These are phyloP conservation scores for Ramaria sp. DNA, from an alignment of 768 basidiomycete genomes.

Conservation along the genomic window DNA sequence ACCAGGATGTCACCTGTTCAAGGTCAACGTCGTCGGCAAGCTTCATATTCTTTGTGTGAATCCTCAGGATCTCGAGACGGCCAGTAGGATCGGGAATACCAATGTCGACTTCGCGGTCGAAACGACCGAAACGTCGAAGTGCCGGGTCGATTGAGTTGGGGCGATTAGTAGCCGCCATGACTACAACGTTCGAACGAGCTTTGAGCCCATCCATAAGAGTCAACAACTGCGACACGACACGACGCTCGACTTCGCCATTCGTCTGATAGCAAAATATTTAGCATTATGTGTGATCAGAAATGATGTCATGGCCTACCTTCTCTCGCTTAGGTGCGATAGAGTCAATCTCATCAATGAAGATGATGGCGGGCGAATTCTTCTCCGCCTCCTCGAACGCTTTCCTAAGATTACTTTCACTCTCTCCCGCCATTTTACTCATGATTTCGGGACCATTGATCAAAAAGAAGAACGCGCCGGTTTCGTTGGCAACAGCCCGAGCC, in stretches of 20 bases:
- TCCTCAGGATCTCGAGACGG: slow-evolving; percentile 95
- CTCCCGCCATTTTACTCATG: slow-evolving; percentile 99
- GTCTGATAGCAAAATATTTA: slow-evolving; percentile 40
- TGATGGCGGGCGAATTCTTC: slow-evolving; percentile 99
- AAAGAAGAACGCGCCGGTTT: slow-evolving; percentile 99
- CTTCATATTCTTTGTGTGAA: slow-evolving; percentile 99
- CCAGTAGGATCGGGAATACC: slow-evolving; percentile 99
- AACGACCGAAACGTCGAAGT: slow-evolving; percentile 96
- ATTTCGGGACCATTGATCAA: slow-evolving; percentile 99
- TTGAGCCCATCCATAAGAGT: slow-evolving; percentile 99
- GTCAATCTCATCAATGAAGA: slow-evolving; percentile 99
- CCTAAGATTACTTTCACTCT: slow-evolving; percentile 91
- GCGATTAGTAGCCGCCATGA: slow-evolving; percentile 98
- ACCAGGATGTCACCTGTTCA: slow-evolving; percentile 54
- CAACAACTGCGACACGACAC: slow-evolving; percentile 95
- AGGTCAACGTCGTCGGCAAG: slow-evolving; percentile 92
- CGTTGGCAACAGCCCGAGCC: slow-evolving; percentile 98
- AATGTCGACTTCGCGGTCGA: slow-evolving; percentile 99
- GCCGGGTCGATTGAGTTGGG: slow-evolving; percentile 99
- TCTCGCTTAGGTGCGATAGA: slow-evolving; percentile 99
- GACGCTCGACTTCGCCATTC: slow-evolving; percentile 98
- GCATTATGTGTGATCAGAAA: neutral
- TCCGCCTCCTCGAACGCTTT: slow-evolving; percentile 99
- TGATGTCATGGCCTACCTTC: slow-evolving; percentile 46
- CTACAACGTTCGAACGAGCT: slow-evolving; percentile 97